Conservation (phyloP, 306 rosid genomes). For the Mucuna pruriens region DNA sequence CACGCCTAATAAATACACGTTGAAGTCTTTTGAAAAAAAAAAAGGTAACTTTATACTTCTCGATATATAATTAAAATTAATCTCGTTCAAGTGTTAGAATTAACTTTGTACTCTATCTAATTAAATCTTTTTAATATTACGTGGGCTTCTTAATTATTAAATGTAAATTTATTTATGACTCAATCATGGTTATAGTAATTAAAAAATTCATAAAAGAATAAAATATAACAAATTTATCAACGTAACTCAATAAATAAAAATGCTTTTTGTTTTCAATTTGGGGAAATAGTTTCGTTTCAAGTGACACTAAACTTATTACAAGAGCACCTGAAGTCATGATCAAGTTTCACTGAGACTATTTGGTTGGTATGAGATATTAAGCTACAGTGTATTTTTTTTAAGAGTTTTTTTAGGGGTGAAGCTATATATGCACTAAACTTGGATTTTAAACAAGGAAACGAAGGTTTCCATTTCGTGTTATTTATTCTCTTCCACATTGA, state of each 20-base stretch:
- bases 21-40: too few species aligned
- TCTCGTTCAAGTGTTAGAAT: too few species aligned
- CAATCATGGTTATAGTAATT: too few species aligned
- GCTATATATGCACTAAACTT: background rate
- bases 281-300: background rate
- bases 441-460: background rate
- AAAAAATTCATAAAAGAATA: too few species aligned
- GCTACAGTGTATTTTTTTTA: background rate
- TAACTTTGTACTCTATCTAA: too few species aligned
- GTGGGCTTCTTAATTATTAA: too few species aligned
- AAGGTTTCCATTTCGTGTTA: background rate
- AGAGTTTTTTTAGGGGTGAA: background rate
- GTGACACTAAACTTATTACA: background rate
- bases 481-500: background rate
- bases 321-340: background rate
- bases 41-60: too few species aligned
- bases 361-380: background rate
- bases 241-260: background rate
- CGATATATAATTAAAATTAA: too few species aligned
- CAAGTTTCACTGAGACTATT: background rate
- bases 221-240: background rate
- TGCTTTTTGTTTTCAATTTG: too few species aligned
- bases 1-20: too few species aligned
- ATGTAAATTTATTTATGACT: too few species aligned
- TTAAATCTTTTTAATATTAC: too few species aligned